phyloP scores from a whole-genome alignment of 495 filamentous ascomycete species.

The Neurospora sp. region DNA sequence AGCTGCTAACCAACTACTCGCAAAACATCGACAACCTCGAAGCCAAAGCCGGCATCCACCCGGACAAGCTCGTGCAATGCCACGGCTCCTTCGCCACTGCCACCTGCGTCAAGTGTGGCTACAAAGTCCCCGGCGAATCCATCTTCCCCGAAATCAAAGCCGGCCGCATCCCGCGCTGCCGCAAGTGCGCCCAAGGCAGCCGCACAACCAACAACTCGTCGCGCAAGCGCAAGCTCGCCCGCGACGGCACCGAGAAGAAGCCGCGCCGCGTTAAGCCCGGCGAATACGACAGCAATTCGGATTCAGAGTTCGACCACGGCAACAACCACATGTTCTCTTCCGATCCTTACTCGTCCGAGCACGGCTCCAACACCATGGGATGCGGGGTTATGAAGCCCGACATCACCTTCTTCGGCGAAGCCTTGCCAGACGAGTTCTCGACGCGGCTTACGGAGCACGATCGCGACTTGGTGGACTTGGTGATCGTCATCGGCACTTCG shows the following conservation, averaged over 20 bases:
- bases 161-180: constrained; percentile 58
- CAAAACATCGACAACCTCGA: constrained; percentile 99
- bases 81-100: constrained; percentile 93
- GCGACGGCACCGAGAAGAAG: constrained; percentile 47
- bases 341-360: not conserved
- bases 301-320: constrained; percentile 58
- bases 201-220: constrained; percentile 30
- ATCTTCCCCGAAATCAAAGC: constrained; percentile 73
- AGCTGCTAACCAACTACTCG: constrained; percentile 92
- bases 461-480: constrained; percentile 70
- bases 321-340: constrained; percentile 34
- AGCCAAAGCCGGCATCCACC: constrained; percentile 67
- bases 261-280: constrained; percentile 40
- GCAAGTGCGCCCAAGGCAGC: constrained; percentile 44
- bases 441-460: constrained; percentile 70
- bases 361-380: constrained; percentile 3
- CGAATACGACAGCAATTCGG: constrained; percentile 62
- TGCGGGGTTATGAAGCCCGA: constrained; percentile 94
- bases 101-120: constrained; percentile 72
- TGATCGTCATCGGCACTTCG: constrained; percentile 94
- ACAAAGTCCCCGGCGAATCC: constrained; percentile 61
- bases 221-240: constrained; percentile 67
- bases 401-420: constrained; percentile 95
- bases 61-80: constrained; percentile 87
- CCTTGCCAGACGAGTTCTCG: constrained; percentile 77